Conservation (phyloP, 2,329 filamentous ascomycete genomes). For the Geoglossum cookeanum region DNA sequence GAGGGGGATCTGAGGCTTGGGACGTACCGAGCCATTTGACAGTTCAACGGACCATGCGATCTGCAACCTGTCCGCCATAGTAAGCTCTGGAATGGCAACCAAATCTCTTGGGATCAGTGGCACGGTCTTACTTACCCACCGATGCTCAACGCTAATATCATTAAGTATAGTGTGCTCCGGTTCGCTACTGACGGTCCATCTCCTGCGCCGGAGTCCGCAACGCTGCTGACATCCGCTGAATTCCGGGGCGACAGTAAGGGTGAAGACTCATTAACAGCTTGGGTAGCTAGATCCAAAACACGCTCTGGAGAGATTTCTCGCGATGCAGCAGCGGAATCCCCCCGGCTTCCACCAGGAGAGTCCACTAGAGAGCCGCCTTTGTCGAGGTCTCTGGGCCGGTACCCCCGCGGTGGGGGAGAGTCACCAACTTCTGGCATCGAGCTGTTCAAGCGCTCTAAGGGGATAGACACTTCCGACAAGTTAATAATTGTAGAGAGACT, state of each 20-base stretch:
- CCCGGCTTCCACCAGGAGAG: not conserved
- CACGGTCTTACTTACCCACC: conserved; percentile 35
- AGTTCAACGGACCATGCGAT: conserved; percentile 93
- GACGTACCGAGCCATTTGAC: conserved; percentile 61
- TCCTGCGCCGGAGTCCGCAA: conserved; percentile 2
- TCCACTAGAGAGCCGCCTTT: not conserved
- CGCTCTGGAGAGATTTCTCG: not conserved
- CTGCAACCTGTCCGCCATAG: conserved; percentile 41
- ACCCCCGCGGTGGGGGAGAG: not conserved
- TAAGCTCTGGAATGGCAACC: conserved; percentile 6
- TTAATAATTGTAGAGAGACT: not conserved
- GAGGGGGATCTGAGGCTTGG: not conserved
- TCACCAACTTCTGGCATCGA: not conserved
- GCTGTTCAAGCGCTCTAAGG: not conserved
- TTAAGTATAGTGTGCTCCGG: conserved; percentile 65
- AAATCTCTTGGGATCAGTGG: conserved; percentile 1
- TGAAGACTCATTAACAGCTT: conserved; percentile 24
- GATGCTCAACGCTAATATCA: conserved; percentile 70
- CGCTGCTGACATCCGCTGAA: conserved; percentile 10
- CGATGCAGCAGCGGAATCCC: not conserved
- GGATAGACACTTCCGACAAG: not conserved
- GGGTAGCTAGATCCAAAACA: conserved; percentile 8
- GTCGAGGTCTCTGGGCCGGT: not conserved
- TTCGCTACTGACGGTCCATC: conserved; percentile 15
- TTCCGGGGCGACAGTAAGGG: conserved; percentile 28